Base-by-base conservation (phyloP, 1,139 yeast species). In the Blastobotrys arbuscula region DNA sequence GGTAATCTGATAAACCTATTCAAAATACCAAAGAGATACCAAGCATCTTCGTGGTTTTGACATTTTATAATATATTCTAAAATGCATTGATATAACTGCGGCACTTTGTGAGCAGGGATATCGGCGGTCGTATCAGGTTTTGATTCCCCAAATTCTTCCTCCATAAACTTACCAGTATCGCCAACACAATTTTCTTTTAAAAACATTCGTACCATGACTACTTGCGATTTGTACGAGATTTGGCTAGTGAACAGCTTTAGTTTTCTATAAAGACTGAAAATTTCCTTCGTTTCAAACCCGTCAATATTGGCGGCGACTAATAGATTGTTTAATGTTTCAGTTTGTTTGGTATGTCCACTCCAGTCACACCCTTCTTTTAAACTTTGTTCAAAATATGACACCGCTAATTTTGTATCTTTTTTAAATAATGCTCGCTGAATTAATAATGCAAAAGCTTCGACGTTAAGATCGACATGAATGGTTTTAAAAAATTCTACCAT, bases 21-120 rank as follows among this genome's bases (percentile, higher is more conserved):
- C 43, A 84, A 62, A 49, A 77, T 77, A 1, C 80, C 80, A 56
- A 81, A 85, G 9, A 84, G 66, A 3, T 73, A 75, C 88, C 89
- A 82, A 39, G 82, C 81, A 4, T 78, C 71, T 48, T 78, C 79
- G 13, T 69, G 65, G 23, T 71, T 68, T 3, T 66, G 63, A 50
- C 71, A 53, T 2, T 56, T 62, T 28, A 75, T 61, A 1, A 79
- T 74, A 59, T 75, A 81, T 12, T 38, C 20, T 57, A 74, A 75
- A 40, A 83, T 63, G 0, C 66, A 61, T 15, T 74, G 66, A 59
- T 71, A 76, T 1, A 75, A 55, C 28, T 63, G 64, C 5, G 67
- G 66, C 49, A 71, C 69, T 37, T 61, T 56, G 12, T 58, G 60
- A 48, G 57, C 57, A 8, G 61, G 53, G 53, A 64, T 33, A 51